phyloP scores from a whole-genome alignment of 306 rosid genomes.

The Pyrus betulifolia region DNA sequence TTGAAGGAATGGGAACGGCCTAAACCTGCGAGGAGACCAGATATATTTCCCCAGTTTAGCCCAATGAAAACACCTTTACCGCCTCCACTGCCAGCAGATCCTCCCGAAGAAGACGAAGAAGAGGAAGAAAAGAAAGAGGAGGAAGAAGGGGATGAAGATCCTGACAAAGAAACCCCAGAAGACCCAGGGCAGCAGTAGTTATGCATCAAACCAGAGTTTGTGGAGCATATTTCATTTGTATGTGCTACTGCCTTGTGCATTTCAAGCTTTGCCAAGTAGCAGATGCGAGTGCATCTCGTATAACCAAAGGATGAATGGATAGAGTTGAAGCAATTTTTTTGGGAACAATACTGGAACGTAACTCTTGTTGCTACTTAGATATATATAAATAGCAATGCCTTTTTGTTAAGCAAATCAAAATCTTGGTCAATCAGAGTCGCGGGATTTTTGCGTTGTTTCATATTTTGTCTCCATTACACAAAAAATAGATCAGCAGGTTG shows the following conservation, averaged over 20 bases:
- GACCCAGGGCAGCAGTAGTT: constrained; percentile 22
- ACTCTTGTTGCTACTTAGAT: background rate
- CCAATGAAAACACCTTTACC: constrained; percentile 49
- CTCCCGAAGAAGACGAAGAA: constrained; percentile 41
- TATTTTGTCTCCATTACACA: too few relatives aligned
- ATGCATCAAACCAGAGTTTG: background rate
- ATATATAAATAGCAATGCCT: background rate
- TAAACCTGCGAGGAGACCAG: constrained; percentile 43
- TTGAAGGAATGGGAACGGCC: constrained; percentile 51
- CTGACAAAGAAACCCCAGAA: constrained; percentile 27
- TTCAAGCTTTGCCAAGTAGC: background rate
- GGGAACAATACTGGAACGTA: background rate
- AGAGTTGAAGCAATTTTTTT: background rate
- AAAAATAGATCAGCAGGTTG: too few relatives aligned
- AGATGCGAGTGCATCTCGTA: background rate
- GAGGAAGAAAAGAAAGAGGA: constrained; percentile 41
- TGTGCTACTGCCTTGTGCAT: background rate
- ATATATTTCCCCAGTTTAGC: constrained; percentile 46
- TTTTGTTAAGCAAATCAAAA: background rate
- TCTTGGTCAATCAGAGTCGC: background rate
- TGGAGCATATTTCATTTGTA: background rate
- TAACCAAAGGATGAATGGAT: background rate
- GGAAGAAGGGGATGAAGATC: constrained; percentile 30
- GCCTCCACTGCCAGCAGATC: constrained; percentile 49
- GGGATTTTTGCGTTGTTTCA: too few relatives aligned